Evolutionary conservation across 2,329 filamentous ascomycete species (phyloP), one percentile per base, ranked within the genome.

Genomic region (Ophiocordyceps australis): DNA sequence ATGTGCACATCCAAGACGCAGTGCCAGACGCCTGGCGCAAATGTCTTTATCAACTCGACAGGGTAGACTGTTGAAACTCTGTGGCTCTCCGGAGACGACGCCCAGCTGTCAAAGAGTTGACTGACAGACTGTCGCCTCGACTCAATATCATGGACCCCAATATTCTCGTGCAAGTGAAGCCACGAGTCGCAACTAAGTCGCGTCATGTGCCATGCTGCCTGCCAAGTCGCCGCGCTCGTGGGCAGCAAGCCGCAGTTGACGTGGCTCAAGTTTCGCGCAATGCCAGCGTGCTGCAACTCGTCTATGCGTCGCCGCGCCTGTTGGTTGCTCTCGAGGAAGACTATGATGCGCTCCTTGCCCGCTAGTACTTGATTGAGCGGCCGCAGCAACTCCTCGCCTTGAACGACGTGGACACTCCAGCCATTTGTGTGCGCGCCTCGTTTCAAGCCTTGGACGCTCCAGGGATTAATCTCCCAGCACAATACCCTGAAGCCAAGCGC

Each of bases 381-480:
- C 7, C 41, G 33, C 2, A 44, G 41, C 13, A 62, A 41, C 1
- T 61, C 55, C 1, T 41, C 38, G 0, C 43, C 46, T 10, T 43
- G 40, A 0, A 79, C 48, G 10, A 79, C 58, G 29, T 52, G 56
- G 7, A 74, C 65, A 0, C 43, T 48, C 72, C 75, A 83, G 20
- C 65, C 62, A 42, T 85, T 85, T 17, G 50, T 66, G 23, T 57
- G 40, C 16, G 85, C 80, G 14, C 83, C 86, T 35, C 79, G 67
- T 15, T 72, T 61, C 42, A 95, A 48, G 0, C 79, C 83, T 53
- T 94, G 82, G 18, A 92, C 65, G 35, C 74, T 83, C 74, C 85
- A 79, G 0, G 76, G 74, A 45, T 93, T 94, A 23, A 94, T 56
- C 49, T 95, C 86, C 78, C 81, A 95, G 38, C 82, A 80, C 22